Evolutionary conservation across 371 early-diverging fungal genomes (phyloP).

Genomic region (Mucor sp.): DNA sequence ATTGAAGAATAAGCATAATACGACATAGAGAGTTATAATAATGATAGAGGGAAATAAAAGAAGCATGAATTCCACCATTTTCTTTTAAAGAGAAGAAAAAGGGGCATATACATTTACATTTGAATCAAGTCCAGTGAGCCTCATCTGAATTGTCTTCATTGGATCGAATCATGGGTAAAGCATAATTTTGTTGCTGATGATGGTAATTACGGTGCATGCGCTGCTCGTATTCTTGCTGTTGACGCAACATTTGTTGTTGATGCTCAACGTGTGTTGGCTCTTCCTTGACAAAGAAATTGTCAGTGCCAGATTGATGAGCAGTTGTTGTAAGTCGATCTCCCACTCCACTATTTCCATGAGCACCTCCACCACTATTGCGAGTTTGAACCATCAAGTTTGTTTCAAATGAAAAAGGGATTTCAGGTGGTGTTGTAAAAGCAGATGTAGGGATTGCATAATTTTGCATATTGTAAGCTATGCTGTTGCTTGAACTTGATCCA

Average conservation of each 20-base stretch:
- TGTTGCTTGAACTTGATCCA: neutral
- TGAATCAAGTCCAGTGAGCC: conserved; percentile 16
- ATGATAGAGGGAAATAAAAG: neutral
- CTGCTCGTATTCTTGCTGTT: conserved; percentile 23
- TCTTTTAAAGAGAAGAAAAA: neutral
- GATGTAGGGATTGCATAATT: conserved; percentile 21
- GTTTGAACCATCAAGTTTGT: conserved; percentile 2
- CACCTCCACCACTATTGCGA: neutral
- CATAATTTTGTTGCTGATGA: conserved; percentile 16
- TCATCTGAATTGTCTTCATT: conserved; percentile 12
- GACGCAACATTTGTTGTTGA: conserved; percentile 11
- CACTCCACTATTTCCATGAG: neutral
- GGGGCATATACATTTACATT: neutral
- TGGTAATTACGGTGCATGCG: conserved; percentile 18
- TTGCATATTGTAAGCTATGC: conserved; percentile 12
- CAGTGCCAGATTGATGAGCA: neutral
- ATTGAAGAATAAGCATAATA: neutral
- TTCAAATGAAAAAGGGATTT: conserved; percentile 19
- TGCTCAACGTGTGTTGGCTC: conserved; percentile 17
- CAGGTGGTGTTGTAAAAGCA: conserved; percentile 17
- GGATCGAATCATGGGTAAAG: conserved; percentile 30
- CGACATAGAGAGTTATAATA: neutral
- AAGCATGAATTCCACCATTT: neutral
- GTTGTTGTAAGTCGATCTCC: conserved; percentile 1
- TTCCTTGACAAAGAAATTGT: conserved; percentile 16